These are phyloP conservation scores for Colletotrichum tropicicola DNA, from an alignment of 2,329 filamentous ascomycete species.

Conservation along the genomic window DNA sequence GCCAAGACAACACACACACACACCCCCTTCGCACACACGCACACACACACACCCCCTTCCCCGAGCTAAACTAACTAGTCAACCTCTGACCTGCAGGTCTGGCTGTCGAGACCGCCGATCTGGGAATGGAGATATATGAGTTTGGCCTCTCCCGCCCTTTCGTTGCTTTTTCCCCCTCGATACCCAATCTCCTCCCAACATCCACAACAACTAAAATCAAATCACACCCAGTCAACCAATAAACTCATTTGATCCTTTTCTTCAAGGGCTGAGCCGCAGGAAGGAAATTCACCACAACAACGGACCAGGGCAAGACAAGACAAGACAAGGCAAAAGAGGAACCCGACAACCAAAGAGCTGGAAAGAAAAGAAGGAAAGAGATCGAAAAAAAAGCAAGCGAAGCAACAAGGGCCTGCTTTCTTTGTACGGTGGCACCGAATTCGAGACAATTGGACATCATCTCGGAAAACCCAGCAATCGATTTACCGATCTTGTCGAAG, in stretches of 20 bases:
- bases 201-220: too few species aligned
- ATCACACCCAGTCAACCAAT: background rate
- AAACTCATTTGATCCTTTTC: background rate
- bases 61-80: too few species aligned
- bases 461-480: background rate
- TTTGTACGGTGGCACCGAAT: background rate
- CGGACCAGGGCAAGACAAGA: background rate
- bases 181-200: background rate
- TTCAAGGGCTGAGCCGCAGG: conserved; percentile 9
- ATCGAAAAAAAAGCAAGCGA: conserved; percentile 7
- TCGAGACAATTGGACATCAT: background rate
- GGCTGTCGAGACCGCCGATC: conserved; percentile 4
- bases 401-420: conserved; percentile 7
- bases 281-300: background rate
- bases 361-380: background rate
- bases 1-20: background rate
- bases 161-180: background rate
- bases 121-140: conserved; percentile 26
- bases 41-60: too few species aligned
- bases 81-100: too few species aligned
- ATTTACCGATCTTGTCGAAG: background rate
- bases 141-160: conserved; percentile 11
- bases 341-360: conserved; percentile 20
- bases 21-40: background rate
- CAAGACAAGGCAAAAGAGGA: background rate